Base-by-base conservation (phyloP, 2,329 filamentous ascomycete species). In the Scedosporium aurantiacum region DNA sequence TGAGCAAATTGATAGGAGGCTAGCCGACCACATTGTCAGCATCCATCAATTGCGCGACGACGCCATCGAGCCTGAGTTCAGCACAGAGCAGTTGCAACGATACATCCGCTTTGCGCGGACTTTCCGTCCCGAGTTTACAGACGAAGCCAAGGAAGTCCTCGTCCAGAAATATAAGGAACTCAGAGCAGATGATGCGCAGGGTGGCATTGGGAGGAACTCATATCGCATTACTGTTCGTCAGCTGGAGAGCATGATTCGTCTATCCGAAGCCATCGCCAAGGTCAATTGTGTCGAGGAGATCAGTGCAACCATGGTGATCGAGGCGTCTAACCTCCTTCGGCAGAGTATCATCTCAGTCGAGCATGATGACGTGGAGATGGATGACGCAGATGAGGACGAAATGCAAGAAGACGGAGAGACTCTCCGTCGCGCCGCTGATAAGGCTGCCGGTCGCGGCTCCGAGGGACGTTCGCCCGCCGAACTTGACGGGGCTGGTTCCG, bases 271-370 rank as follows among this genome's bases (percentile, higher is more conserved):
- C n/a, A 97, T 99, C 66, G 94, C 94, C 63, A 97, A 97, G 75
- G 91, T 91, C 63, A 97, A 96, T 71, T 99, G 94, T 71, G 91
- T 96, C 14, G 89, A 93, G 68, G 91, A 97, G 65, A 89, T 99
- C 64, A 86, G 86, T 0, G 82, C 89, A 1, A 83, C 84, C 0
- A 96, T 97, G 74, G 94, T 99, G 16, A 82, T 88, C 47, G 94
- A 99, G 74, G 94, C 93, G 0, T 97, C 88, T 73, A 91, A 94
- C 67, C 82, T 99, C 8, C 83, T 99, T 12, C 82, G 91, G 50
- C 92, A 97, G 75, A 94, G 89, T 73, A 99, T 99, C 72, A 97
- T 99, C 68, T 94, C 89, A 1, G 94, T 99, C 27, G 94, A 99
- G 75, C 94, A 97, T 70, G 94, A 99, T 68, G 94, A 99, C 68